Evolutionary conservation across 805 yeast species (phyloP), one percentile per base, ranked within the genome.

Genomic region (Tetrapisispora pingtungensis): DNA sequence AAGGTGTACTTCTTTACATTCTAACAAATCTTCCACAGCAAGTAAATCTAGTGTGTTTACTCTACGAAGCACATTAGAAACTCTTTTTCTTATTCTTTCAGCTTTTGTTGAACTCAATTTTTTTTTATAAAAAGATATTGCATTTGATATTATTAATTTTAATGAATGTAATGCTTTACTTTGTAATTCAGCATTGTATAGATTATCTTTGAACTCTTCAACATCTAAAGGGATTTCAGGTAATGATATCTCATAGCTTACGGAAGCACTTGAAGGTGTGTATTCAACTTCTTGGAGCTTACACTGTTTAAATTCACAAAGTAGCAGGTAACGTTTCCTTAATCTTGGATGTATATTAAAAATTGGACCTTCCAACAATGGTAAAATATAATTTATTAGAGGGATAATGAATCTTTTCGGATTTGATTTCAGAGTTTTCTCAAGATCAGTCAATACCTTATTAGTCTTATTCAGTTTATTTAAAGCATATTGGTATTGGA

Each of bases 401-500:
- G 73, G 70, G 19, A 65, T 59, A 24, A 63, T 50, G 5, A 54
- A 45, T 41, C 50, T 46, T 3, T 54, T 45, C 4, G 52, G 48
- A 13, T 61, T 46, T 7, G 51, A 50, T 24, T 54, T 52, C 31
- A 61, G 46, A 35, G 50, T 54, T 20, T 51, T 53, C 34, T 55
- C 52, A 26, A 71, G 48, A 1, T 55, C 41, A 20, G 51, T 58
- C n/a, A 73, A 51, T 20, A 67, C 56, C 15, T 66, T 58, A 3
- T 63, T 47, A 38, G 73, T 57, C 30, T 61, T 59, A 32, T 65
- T 64, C 22, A 79, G 53, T 54, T 78, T 79, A 45, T 62, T 56
- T 3, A 73, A 63, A 10, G 78, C 74, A 52, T 76, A 76, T 44
- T 71, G 72, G 58, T 74, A 81, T 56, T 81, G 84, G 3, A 81